A percentile compares a stretch with the other conserved stretches of the same genome.
These are phyloP conservation scores for Agrostemma githago DNA, from an alignment of 148 eudicot genomes.

Conservation along the genomic window DNA sequence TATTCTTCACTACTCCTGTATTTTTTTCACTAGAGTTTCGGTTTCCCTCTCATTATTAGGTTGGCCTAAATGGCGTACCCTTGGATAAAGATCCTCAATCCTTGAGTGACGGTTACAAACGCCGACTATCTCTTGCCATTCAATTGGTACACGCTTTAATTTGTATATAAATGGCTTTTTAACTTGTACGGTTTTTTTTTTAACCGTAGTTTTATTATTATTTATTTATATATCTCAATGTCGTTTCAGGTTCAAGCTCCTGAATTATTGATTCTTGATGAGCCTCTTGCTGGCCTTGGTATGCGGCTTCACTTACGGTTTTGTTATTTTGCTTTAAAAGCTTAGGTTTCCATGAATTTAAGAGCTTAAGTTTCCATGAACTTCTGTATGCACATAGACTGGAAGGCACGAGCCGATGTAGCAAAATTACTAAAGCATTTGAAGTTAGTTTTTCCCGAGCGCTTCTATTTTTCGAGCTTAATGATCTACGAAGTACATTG, in stretches of 20 bases:
- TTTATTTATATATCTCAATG: not conserved
- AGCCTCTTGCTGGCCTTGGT: conserved; percentile 99
- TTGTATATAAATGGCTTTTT: not conserved
- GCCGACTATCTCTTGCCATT: conserved; percentile 90
- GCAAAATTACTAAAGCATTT: conserved; percentile 72
- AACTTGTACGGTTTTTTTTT: not conserved
- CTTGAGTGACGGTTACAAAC: conserved; percentile 95
- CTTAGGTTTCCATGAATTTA: not conserved
- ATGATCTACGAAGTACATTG: not conserved
- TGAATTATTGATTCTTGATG: conserved; percentile 80
- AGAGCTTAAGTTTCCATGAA: conserved; percentile 8
- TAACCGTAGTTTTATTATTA: not conserved
- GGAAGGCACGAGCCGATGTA: conserved; percentile 99
- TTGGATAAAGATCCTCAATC: conserved; percentile 93
- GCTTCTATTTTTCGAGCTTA: not conserved
- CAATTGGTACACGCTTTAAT: conserved; percentile 59
- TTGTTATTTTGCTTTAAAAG: not conserved
- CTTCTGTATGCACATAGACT: conserved; percentile 45
- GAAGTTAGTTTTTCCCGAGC: conserved; percentile 50
- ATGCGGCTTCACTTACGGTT: conserved; percentile 20
- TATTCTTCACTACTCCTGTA: not conserved
- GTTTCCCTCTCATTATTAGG: conserved; percentile 34
- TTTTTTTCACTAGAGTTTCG: conserved; percentile 3
- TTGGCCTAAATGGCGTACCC: conserved; percentile 76
- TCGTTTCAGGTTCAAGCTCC: conserved; percentile 76